Conservation (phyloP, 2,329 filamentous ascomycete genomes). For the Coleophoma cylindrospora region DNA sequence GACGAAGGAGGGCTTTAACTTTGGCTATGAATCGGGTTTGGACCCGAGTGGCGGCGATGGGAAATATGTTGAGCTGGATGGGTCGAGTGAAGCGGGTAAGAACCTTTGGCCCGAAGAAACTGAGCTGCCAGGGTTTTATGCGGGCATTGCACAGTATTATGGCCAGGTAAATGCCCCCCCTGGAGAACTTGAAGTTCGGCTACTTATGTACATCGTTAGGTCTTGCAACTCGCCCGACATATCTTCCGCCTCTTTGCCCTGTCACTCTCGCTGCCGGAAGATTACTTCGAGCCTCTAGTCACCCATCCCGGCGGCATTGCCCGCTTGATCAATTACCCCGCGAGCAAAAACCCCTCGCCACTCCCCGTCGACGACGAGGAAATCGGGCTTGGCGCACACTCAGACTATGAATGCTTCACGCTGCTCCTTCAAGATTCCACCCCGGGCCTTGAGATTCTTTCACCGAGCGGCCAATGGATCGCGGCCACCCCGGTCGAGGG, state of each 20-base stretch:
- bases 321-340: conserved; percentile 44
- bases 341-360: conserved; percentile 27
- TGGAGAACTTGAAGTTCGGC: neutral
- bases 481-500: conserved; percentile 36
- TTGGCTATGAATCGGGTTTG: conserved; percentile 24
- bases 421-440: conserved; percentile 46
- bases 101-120: conserved; percentile 23
- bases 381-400: conserved; percentile 40
- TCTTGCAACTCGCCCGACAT: conserved; percentile 31
- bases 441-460: conserved; percentile 46
- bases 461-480: conserved; percentile 39
- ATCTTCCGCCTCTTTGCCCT: conserved; percentile 31
- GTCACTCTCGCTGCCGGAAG: conserved; percentile 33
- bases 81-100: conserved; percentile 13
- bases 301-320: conserved; percentile 38
- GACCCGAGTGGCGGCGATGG: conserved; percentile 25
- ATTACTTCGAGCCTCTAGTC: conserved; percentile 34
- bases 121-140: conserved; percentile 23
- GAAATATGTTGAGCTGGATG: conserved; percentile 26
- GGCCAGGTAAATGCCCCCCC: conserved; percentile 10
- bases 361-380: conserved; percentile 20
- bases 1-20: conserved; percentile 37
- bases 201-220: conserved; percentile 8
- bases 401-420: conserved; percentile 52
- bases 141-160: conserved; percentile 23